phyloP scores from a whole-genome alignment of 2,329 filamentous ascomycete genomes.

The Ophiostoma sp. region DNA sequence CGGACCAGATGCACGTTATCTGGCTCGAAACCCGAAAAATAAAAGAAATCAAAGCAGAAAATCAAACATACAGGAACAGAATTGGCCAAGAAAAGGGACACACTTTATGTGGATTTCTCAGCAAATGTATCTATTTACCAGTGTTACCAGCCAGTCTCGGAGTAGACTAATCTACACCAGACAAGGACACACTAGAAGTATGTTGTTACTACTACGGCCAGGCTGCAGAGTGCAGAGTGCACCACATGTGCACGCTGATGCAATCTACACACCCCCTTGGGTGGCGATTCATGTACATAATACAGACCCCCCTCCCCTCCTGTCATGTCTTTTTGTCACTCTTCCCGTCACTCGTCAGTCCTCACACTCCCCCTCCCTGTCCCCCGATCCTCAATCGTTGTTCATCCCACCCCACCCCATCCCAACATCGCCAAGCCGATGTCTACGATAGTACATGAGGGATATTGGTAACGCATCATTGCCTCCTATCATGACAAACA shows the following conservation, averaged over 20 bases:
- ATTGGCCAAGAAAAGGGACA: constrained; percentile 6
- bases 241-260: constrained; percentile 4
- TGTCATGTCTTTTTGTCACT: not conserved
- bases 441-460: not conserved
- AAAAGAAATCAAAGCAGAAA: constrained; percentile 1
- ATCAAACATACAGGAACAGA: not conserved
- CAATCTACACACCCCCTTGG: constrained; percentile 4
- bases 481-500: not conserved
- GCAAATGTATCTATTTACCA: constrained; percentile 5
- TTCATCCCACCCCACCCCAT: not conserved
- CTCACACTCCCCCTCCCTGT: not conserved
- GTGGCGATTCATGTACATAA: not conserved
- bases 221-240: not conserved
- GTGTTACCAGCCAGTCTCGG: not conserved
- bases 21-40: not conserved
- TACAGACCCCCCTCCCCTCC: not conserved
- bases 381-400: not conserved
- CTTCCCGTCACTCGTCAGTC: too few species aligned
- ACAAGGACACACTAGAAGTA: not conserved
- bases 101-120: constrained; percentile 5
- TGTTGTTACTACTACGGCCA: not conserved
- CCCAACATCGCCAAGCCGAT: not conserved
- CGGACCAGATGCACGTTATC: not conserved
- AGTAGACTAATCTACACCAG: constrained; percentile 3
- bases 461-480: not conserved